These are phyloP conservation scores for Gorgonomyces haynaldii DNA, from an alignment of 192 early-diverging fungal species.

Conservation along the genomic window DNA sequence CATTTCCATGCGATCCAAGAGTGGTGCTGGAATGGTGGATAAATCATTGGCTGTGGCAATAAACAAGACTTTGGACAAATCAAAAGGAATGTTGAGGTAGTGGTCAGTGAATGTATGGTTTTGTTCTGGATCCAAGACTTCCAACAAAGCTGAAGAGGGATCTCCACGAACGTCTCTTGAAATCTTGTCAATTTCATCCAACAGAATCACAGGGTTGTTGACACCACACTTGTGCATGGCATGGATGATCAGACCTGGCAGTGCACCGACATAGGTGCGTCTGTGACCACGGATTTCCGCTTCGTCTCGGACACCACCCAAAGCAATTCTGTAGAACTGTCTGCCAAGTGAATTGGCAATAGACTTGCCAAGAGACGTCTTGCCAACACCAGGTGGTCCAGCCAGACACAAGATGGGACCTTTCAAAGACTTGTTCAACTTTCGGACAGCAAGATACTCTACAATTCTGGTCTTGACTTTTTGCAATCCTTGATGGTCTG, in stretches of 20 bases:
- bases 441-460: slow-evolving; percentile 73
- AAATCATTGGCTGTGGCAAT: slow-evolving; percentile 74
- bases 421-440: slow-evolving; percentile 59
- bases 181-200: slow-evolving; percentile 82
- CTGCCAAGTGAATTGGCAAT: slow-evolving; percentile 65
- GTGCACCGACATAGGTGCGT: slow-evolving; percentile 75
- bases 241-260: slow-evolving; percentile 71
- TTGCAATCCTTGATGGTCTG: slow-evolving; percentile 73
- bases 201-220: slow-evolving; percentile 67
- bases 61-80: slow-evolving; percentile 59
- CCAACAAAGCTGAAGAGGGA: slow-evolving; percentile 69
- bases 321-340: slow-evolving; percentile 68
- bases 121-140: slow-evolving; percentile 80
- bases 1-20: slow-evolving; percentile 77
- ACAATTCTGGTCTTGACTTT: slow-evolving; percentile 71
- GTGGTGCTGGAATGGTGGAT: slow-evolving; percentile 63
- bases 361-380: slow-evolving; percentile 70
- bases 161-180: slow-evolving; percentile 59
- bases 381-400: slow-evolving; percentile 54
- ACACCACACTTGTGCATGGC: slow-evolving; percentile 55
- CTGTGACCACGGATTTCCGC: slow-evolving; percentile 82
- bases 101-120: slow-evolving; percentile 73
- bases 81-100: slow-evolving; percentile 58
- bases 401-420: slow-evolving; percentile 69
- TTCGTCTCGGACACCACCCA: slow-evolving; percentile 79